Percentiles rank a stretch among this genome's conserved stretches.
Evolutionary conservation across 2,329 filamentous ascomycete genomes (phyloP).

Genomic region (Penicillium hordei): DNA sequence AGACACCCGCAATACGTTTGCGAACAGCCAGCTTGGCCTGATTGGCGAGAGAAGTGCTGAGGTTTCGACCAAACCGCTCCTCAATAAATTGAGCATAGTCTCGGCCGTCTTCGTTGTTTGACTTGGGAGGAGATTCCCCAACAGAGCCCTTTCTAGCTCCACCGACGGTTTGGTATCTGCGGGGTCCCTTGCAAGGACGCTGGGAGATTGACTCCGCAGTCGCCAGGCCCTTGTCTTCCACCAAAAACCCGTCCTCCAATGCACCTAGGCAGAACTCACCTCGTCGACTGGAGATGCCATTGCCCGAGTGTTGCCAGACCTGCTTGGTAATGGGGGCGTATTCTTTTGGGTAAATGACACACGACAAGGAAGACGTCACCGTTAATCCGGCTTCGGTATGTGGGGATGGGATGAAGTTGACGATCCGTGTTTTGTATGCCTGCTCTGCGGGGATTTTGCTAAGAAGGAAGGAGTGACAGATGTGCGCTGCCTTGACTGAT

Average conservation of each 20-base stretch:
- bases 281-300: constrained; percentile 85
- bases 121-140: constrained; percentile 38
- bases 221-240: constrained; percentile 46
- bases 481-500: constrained; percentile 64
- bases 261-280: constrained; percentile 84
- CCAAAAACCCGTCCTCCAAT: constrained; percentile 67
- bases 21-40: constrained; percentile 84
- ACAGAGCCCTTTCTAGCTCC: constrained; percentile 50
- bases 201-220: constrained; percentile 25
- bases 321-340: constrained; percentile 76
- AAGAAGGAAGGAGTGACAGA: constrained; percentile 73
- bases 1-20: constrained; percentile 81
- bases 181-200: constrained; percentile 66
- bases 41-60: constrained; percentile 74
- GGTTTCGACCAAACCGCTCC: constrained; percentile 88
- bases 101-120: constrained; percentile 45
- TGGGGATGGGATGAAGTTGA: constrained; percentile 57
- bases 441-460: constrained; percentile 34
- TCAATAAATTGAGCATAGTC: constrained; percentile 84
- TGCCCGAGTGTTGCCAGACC: constrained; percentile 96
- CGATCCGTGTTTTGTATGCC: constrained; percentile 54
- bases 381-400: constrained; percentile 62
- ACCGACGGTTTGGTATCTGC: constrained; percentile 66
- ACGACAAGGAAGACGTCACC: constrained; percentile 62
- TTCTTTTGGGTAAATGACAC: constrained; percentile 68